Evolutionary conservation across 2,329 filamentous ascomycete species (phyloP).

Genomic region (Aspergillus ochraceoroseus): DNA sequence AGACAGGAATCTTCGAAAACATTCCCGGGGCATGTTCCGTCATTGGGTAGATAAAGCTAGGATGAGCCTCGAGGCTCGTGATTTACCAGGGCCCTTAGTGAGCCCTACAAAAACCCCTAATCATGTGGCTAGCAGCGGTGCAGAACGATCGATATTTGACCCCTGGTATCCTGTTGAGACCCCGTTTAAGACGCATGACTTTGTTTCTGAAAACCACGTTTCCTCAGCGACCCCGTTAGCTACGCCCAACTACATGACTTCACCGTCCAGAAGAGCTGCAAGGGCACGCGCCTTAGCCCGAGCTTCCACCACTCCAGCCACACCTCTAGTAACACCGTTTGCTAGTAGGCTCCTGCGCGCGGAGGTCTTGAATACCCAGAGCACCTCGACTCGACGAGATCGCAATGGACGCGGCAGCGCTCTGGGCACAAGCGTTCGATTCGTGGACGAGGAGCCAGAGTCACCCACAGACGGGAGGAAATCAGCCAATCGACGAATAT

Average conservation of each 20-base stretch:
- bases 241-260: constrained; percentile 43
- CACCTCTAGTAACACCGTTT: constrained; percentile 43
- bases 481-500: constrained; percentile 34
- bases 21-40: constrained; percentile 52
- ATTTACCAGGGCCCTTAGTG: constrained; percentile 28
- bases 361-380: constrained; percentile 20
- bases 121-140: constrained; percentile 17
- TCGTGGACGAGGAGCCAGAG: constrained; percentile 40
- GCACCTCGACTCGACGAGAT: constrained; percentile 24
- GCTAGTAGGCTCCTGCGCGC: constrained; percentile 37
- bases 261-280: constrained; percentile 46
- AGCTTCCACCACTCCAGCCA: constrained; percentile 44
- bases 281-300: constrained; percentile 41
- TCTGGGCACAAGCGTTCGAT: constrained; percentile 39
- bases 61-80: constrained; percentile 28
- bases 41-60: constrained; percentile 51
- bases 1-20: constrained; percentile 51
- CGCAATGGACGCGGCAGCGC: constrained; percentile 27
- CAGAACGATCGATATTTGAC: constrained; percentile 31
- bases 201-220: constrained; percentile 30
- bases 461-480: constrained; percentile 39
- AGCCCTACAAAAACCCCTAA: constrained; percentile 26
- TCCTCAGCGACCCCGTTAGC: constrained; percentile 37
- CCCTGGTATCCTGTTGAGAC: constrained; percentile 37
- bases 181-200: constrained; percentile 37